A percentile compares a stretch with the other conserved stretches of the same genome.
These are phyloP conservation scores for Chlamydomonas sp. DNA, from an alignment of 139 green algal genomes.

Conservation along the genomic window DNA sequence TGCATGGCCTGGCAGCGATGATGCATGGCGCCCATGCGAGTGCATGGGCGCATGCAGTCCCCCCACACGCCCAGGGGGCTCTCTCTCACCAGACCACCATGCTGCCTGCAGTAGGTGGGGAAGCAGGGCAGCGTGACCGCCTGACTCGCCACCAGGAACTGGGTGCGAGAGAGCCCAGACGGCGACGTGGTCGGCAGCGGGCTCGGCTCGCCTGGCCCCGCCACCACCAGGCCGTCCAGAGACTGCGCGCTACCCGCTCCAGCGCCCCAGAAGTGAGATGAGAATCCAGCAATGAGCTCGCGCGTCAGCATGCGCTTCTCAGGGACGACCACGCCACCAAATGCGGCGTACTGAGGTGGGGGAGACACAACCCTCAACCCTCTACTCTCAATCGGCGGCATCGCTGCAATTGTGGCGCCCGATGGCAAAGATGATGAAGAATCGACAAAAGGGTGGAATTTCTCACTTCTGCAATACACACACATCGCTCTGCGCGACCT, in stretches of 20 bases:
- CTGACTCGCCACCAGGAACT: conserved; percentile 61
- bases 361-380: not conserved
- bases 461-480: too few relatives aligned
- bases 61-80: conserved; percentile 15
- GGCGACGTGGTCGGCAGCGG: conserved; percentile 39
- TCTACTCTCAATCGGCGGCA: not conserved
- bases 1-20: too few relatives aligned
- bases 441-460: too few relatives aligned
- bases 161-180: conserved; percentile 50
- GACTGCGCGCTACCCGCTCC: conserved; percentile 22
- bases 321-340: conserved; percentile 44
- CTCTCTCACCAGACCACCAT: conserved; percentile 39
- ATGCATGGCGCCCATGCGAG: not conserved
- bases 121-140: conserved; percentile 47
- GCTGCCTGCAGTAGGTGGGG: conserved; percentile 41
- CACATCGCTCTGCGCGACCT: too few relatives aligned
- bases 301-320: conserved; percentile 41
- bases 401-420: too few relatives aligned
- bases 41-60: not conserved
- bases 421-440: too few relatives aligned
- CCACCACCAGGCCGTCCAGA: conserved; percentile 37
- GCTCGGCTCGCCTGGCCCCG: conserved; percentile 49
- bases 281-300: conserved; percentile 38
- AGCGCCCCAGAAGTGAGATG: conserved; percentile 65
- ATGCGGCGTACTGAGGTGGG: conserved; percentile 4